Percentiles rank a stretch among this genome's conserved stretches.
Evolutionary conservation across 2,329 filamentous ascomycete species (phyloP).

Genomic region (Aureobasidium leucospermi): DNA sequence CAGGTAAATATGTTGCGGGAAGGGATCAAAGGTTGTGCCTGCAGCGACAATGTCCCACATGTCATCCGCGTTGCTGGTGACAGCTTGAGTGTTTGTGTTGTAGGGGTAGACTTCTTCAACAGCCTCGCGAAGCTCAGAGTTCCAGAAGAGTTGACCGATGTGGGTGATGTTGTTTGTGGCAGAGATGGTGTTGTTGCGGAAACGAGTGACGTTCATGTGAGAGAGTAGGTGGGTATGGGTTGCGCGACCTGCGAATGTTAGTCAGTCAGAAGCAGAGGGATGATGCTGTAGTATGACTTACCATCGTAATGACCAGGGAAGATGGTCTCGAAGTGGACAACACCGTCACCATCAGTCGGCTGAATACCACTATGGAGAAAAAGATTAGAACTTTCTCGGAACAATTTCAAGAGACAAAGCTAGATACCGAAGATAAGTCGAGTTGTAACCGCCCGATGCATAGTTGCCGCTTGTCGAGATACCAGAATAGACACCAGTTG

Average conservation of each 20-base stretch:
- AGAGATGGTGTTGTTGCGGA: conserved; percentile 40
- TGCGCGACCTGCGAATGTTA: conserved; percentile 22
- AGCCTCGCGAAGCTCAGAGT: conserved; percentile 48
- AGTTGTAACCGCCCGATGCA: not conserved
- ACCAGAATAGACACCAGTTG: conserved; percentile 39
- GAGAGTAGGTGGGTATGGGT: conserved; percentile 35
- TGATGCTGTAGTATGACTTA: not conserved
- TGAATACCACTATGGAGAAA: conserved; percentile 38
- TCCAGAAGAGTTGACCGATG: conserved; percentile 59
- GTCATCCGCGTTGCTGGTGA: conserved; percentile 48
- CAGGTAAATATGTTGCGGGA: conserved; percentile 51
- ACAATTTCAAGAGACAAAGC: too few relatives aligned
- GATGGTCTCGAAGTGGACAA: conserved; percentile 36
- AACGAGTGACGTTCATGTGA: conserved; percentile 32
- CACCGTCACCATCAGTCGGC: conserved; percentile 33
- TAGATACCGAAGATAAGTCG: not conserved
- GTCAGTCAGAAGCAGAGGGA: not conserved
- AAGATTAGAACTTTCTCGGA: conserved; percentile 18
- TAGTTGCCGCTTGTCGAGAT: not conserved
- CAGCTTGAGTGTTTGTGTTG: conserved; percentile 33
- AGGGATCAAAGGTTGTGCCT: conserved; percentile 44
- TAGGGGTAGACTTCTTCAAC: conserved; percentile 44
- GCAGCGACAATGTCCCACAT: conserved; percentile 42
- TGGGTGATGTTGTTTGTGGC: conserved; percentile 47
- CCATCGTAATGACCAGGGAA: conserved; percentile 40